Evolutionary conservation across 2,329 filamentous ascomycete genomes (phyloP), one percentile per base, ranked within the genome.

Genomic region (Alternaria triticimaculans): DNA sequence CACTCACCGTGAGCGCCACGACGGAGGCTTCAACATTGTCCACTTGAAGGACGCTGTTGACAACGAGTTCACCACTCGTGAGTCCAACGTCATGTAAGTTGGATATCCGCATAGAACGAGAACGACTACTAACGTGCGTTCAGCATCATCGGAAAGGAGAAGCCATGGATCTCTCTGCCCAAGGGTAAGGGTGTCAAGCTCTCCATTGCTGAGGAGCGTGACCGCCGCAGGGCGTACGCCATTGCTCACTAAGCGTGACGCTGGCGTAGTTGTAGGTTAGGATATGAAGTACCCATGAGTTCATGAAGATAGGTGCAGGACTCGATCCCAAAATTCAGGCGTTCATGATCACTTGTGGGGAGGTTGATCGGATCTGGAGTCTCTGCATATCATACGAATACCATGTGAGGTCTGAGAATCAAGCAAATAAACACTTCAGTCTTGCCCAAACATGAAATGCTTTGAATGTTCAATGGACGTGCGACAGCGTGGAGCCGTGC

Each of bases 111-210:
- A n/a, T 15, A 11, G 6, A 14, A 3, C 15, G 3, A 9, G 15
- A 46, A 15, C 25, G 12, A 8, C 15, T 14, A 15, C 73, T 76
- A 68, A 77, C 55, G 23, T 26, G 10, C 8, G 10, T 20, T 5
- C 45, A 77, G 74, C 88, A 91, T 99, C 87, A 97, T 99, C 80
- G 96, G 96, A 81, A 88, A 90, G 80, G 96, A 99, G 82, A 98
- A 98, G 92, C 95, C 96, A 81, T 99, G 96, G 96, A 90, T 99
- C 87, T 97, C 93, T 80, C 90, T 99, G 83, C 96, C 96, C 84
- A 99, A 98, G 93, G 96, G 96, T 88, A 97, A 97, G 91, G 96
- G 96, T 93, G 96, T 99, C 88, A 80, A 89, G 93, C 93, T 98
- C 84, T 90, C 92, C 82, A 98, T 99, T 82, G 94, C 95, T 78